Base-by-base conservation (phyloP, 441 rosid species). In the Gossypium laxum region DNA sequence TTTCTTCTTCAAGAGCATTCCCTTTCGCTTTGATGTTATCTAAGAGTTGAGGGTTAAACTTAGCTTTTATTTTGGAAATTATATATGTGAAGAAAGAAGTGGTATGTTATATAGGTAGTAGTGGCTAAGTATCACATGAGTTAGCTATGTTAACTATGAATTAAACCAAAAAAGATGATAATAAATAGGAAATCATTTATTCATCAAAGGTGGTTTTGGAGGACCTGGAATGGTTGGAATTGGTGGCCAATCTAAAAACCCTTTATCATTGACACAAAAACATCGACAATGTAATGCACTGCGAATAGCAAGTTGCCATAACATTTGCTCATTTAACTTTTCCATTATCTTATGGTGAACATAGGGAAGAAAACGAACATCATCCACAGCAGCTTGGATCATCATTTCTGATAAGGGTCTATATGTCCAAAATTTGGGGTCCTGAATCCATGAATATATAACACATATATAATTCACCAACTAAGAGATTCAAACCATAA, bases 331-430 rank as follows among this genome's bases (percentile, higher is more conserved):
- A 56, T 79, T 89, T 45, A 91, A 82, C 76, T 87, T 93, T 76
- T 78, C 86, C 87, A 86, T 85, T 94, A 93, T 86, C 81, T 82
- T 91, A 77, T 77, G 83, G 74, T 88, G 89, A 70, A 91, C 84
- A 74, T 76, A 78, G 47, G 87, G 86, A 72, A 93, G 96, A 82
- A 88, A 93, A 69, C 97, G 93, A 72, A 93, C 97, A 84, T 93
- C 98, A 79, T 93, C 98, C 4, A 96, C 85, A 56, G 96, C 96
- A 52, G 96, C 91, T 11, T 89, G 92, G 72, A 86, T 74, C 98
- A 91, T 93, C 75, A 86, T 79, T 77, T 87, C 95, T 24, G 93
- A 83, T 68, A 91, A 76, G 18, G 97, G 98, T 69, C 97, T 85
- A 76, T 86, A 75, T n/a, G 83, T 85, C 98, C 98, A 93, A 79